Evolutionary conservation across 495 filamentous ascomycete species (phyloP).

Genomic region (Neurospora cerealis): DNA sequence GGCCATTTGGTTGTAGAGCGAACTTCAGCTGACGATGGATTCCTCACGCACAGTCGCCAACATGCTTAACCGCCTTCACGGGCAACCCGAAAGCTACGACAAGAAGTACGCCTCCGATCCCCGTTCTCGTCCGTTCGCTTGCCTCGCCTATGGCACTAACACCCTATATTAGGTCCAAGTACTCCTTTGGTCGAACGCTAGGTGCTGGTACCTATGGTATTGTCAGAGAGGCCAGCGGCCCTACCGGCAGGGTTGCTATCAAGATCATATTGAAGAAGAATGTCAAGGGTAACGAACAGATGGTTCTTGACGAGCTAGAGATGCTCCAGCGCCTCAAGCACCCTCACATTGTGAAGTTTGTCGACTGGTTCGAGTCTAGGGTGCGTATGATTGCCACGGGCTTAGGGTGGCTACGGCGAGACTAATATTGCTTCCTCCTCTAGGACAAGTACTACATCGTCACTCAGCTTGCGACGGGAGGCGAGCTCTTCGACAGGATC

Average conservation of each 20-base stretch:
- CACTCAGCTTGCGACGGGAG: constrained; percentile 90
- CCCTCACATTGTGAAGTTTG: constrained; percentile 93
- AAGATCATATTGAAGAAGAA: constrained; percentile 99
- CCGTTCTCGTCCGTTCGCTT: neutral
- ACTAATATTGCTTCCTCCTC: constrained; percentile 3
- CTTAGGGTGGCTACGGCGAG: neutral
- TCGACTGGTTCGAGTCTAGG: constrained; percentile 98
- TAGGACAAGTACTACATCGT: constrained; percentile 99
- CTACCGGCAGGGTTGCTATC: constrained; percentile 80
- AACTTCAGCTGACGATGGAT: constrained; percentile 6
- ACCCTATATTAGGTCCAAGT: constrained; percentile 52
- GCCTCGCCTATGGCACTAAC: constrained; percentile 6
- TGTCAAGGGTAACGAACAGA: constrained; percentile 93
- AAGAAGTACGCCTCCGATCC: constrained; percentile 59
- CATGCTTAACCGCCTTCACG: constrained; percentile 96
- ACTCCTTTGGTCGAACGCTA: constrained; percentile 84
- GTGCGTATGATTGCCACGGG: constrained; percentile 28
- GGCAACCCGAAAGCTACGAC: constrained; percentile 96
- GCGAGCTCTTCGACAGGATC: constrained; percentile 96
- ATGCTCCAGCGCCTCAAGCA: constrained; percentile 86
- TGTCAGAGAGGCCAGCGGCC: constrained; percentile 82
- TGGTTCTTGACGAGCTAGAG: constrained; percentile 96
- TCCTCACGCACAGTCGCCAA: constrained; percentile 52
- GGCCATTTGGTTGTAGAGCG: neutral
- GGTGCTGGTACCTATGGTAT: constrained; percentile 98